Percentiles rank a stretch among this genome's conserved stretches.
Conservation (phyloP, 768 basidiomycete species). For the Mycena crocata region DNA sequence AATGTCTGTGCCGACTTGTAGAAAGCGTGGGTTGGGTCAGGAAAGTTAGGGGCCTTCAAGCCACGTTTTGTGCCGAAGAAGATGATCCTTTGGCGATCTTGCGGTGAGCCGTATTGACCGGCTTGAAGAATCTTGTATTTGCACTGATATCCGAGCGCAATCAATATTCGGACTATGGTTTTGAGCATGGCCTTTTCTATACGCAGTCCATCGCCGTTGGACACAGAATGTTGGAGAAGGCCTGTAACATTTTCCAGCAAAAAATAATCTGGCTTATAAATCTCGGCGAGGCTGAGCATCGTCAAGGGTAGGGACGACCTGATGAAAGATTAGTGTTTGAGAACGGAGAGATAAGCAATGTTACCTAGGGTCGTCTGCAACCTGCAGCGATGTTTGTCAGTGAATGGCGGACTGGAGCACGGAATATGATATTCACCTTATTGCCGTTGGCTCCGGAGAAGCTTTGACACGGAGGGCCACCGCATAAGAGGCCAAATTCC, state of each 20-base stretch:
- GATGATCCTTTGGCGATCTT: conserved; percentile 74
- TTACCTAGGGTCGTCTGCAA: conserved; percentile 71
- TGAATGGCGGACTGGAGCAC: background rate
- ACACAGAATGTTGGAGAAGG: conserved; percentile 62
- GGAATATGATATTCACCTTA: conserved; percentile 51
- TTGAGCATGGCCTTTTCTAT: conserved; percentile 73
- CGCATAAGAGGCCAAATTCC: conserved; percentile 79
- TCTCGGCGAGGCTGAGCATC: conserved; percentile 78
- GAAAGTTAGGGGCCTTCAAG: conserved; percentile 68
- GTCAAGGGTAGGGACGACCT: conserved; percentile 75
- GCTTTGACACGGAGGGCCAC: conserved; percentile 83
- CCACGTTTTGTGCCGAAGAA: conserved; percentile 75
- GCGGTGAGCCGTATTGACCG: conserved; percentile 78
- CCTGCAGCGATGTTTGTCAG: conserved; percentile 46
- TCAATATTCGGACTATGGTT: conserved; percentile 68
- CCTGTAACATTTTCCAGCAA: conserved; percentile 82
- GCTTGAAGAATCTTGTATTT: conserved; percentile 75
- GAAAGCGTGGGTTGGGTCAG: conserved; percentile 70
- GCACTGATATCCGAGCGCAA: conserved; percentile 77
- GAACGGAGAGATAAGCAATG: background rate
- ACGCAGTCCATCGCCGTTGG: conserved; percentile 47
- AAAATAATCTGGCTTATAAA: conserved; percentile 71
- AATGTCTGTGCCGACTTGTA: conserved; percentile 45
- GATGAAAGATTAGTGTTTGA: conserved; percentile 10
- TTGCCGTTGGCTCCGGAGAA: conserved; percentile 74